These are phyloP conservation scores for Cymbopogon citratus DNA, from an alignment of 176 grass and related monocot genomes.

Conservation along the genomic window DNA sequence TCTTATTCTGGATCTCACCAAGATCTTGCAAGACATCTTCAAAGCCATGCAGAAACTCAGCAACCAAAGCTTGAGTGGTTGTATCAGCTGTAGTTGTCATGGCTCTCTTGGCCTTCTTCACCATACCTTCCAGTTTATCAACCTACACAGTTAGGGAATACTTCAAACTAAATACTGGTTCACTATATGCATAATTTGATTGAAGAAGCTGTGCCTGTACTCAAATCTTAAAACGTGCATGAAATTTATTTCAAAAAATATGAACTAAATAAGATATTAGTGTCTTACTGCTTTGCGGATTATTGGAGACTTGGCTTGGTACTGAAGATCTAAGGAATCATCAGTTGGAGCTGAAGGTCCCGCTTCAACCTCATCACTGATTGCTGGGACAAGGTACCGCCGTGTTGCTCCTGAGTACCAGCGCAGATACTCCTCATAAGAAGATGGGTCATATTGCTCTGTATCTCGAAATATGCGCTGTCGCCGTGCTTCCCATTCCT, in stretches of 20 bases:
- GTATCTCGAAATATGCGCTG: constrained; percentile 50
- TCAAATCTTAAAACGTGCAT: constrained; percentile 5
- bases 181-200: not conserved
- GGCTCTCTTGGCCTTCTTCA: constrained; percentile 44
- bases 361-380: constrained; percentile 35
- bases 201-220: constrained; percentile 14
- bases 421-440: constrained; percentile 53
- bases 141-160: constrained; percentile 31
- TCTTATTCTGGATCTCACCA: constrained; percentile 36
- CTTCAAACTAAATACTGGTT: constrained; percentile 11
- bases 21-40: constrained; percentile 56
- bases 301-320: constrained; percentile 42
- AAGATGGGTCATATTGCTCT: constrained; percentile 48
- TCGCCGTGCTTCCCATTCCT: constrained; percentile 53
- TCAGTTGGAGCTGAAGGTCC: constrained; percentile 15
- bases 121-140: constrained; percentile 50
- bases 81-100: constrained; percentile 42
- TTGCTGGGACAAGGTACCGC: constrained; percentile 44
- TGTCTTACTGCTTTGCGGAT: constrained; percentile 54
- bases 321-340: constrained; percentile 31
- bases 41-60: constrained; percentile 51
- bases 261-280: not conserved
- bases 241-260: not conserved
- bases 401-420: constrained; percentile 64
- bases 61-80: constrained; percentile 40